A percentile compares a stretch with the other conserved stretches of the same genome.
Conservation (phyloP, 768 basidiomycete species). For the Dioszegia aurantiaca region DNA sequence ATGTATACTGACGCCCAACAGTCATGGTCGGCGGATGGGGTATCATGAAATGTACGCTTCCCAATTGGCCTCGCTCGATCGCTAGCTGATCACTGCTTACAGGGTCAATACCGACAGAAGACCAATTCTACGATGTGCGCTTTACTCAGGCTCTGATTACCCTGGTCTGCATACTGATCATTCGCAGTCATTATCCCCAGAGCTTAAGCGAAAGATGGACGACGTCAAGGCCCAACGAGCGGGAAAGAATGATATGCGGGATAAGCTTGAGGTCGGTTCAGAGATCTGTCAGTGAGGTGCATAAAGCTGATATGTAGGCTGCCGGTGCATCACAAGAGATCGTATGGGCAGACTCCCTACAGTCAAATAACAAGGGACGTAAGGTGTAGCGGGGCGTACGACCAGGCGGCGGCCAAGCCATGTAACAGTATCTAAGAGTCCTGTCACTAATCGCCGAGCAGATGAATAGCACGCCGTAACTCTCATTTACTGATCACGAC, state of each 20-base stretch:
- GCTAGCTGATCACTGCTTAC: conserved; percentile 1
- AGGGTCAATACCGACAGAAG: conserved; percentile 46
- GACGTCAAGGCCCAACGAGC: conserved; percentile 39
- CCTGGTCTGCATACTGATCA: not conserved
- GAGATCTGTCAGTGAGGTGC: not conserved
- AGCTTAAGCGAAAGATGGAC: conserved; percentile 49
- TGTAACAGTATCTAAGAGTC: conserved; percentile 6
- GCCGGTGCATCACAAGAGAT: conserved; percentile 34
- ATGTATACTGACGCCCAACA: not conserved
- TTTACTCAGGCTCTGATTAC: not conserved
- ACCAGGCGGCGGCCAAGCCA: not conserved
- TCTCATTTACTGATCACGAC: no score
- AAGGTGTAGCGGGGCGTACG: not conserved
- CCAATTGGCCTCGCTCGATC: not conserved
- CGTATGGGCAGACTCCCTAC: conserved; percentile 37
- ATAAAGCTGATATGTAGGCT: conserved; percentile 13
- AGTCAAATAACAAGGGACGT: conserved; percentile 10
- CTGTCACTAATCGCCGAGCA: not conserved
- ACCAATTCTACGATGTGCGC: conserved; percentile 50
- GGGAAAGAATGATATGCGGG: conserved; percentile 14
- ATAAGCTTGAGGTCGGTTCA: conserved; percentile 11
- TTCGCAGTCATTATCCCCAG: conserved; percentile 44
- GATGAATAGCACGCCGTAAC: no score
- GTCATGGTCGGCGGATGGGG: conserved; percentile 40
- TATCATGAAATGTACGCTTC: conserved; percentile 43